A percentile compares a stretch with the other conserved stretches of the same genome.
Evolutionary conservation across 495 filamentous ascomycete genomes (phyloP).

Genomic region (Aspergillus sclerotioniger): DNA sequence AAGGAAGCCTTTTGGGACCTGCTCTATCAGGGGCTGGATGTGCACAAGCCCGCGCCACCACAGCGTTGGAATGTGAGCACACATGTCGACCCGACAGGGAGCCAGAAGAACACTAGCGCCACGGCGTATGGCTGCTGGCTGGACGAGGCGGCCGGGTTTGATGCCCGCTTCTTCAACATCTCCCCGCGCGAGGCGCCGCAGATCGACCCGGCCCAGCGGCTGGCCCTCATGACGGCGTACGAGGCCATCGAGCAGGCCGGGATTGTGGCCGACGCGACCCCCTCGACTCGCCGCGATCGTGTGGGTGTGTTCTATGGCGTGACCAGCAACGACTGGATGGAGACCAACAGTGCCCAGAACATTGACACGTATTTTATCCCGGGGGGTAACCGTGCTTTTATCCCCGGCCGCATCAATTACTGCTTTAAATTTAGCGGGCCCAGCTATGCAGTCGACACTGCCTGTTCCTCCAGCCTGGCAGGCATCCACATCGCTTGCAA

Average conservation of each 20-base stretch:
- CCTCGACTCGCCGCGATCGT: conserved; percentile 18
- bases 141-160: conserved; percentile 29
- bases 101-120: conserved; percentile 28
- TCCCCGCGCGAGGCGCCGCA: conserved; percentile 27
- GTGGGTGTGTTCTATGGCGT: conserved; percentile 38
- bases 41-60: conserved; percentile 33
- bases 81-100: conserved; percentile 43
- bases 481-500: conserved; percentile 57
- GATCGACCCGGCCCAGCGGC: conserved; percentile 33
- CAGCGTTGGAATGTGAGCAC: conserved; percentile 44
- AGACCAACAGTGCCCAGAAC: conserved; percentile 24
- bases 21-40: conserved; percentile 62
- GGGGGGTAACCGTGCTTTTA: conserved; percentile 31
- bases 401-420: conserved; percentile 51
- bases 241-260: conserved; percentile 39
- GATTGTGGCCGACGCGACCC: conserved; percentile 21
- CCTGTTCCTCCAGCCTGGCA: conserved; percentile 65
- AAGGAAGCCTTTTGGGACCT: conserved; percentile 72
- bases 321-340: conserved; percentile 30
- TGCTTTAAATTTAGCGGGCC: conserved; percentile 73
- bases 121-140: conserved; percentile 51
- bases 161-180: conserved; percentile 35
- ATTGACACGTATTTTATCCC: conserved; percentile 28
- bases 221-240: conserved; percentile 34
- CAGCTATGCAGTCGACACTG: conserved; percentile 71